These are phyloP conservation scores for Boletus semigastroideus DNA, from an alignment of 1,284 basidiomycete species.

Conservation along the genomic window DNA sequence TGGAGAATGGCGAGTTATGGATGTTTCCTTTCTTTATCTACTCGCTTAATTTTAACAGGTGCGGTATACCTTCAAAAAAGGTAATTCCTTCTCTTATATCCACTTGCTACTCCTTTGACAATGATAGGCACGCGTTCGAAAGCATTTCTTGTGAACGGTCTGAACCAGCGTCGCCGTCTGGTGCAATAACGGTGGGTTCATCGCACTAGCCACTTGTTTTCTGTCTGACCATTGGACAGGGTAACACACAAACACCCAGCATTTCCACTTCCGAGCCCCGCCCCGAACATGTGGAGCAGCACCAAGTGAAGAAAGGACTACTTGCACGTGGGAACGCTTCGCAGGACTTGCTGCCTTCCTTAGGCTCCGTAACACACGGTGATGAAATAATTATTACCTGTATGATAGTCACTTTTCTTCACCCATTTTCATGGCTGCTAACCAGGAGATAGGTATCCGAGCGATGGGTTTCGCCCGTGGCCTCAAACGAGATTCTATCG, in stretches of 20 bases:
- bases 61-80: no score
- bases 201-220: neutral
- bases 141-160: no score
- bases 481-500: neutral
- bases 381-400: neutral
- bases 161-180: neutral
- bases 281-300: neutral
- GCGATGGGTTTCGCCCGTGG: neutral
- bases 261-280: no score
- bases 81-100: no score
- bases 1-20: no score
- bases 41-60: no score
- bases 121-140: no score
- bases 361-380: neutral
- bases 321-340: neutral
- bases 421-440: no score
- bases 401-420: neutral
- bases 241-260: neutral
- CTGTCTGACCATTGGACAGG: neutral
- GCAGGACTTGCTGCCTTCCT: neutral
- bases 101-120: no score
- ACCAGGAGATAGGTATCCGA: neutral
- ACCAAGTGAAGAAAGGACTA: neutral
- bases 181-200: neutral
- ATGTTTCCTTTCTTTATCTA: no score